phyloP scores from a whole-genome alignment of 23 red algal species.

The Gracilaria vermiculophylla region DNA sequence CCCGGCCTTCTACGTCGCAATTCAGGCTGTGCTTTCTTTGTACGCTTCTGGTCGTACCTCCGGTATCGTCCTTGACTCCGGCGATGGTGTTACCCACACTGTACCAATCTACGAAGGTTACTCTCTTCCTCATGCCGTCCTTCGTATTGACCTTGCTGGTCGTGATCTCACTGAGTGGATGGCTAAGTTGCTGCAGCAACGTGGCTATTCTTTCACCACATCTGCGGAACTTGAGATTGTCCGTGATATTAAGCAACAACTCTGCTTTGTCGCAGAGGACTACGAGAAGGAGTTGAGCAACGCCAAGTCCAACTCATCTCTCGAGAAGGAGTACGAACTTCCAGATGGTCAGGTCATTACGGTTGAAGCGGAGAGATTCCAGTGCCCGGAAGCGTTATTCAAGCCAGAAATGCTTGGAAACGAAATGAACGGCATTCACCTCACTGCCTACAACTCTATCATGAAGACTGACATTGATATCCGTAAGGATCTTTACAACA shows the following conservation, averaged over 20 bases:
- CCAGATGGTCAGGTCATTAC: slow-evolving; percentile 99
- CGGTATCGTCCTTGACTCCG: slow-evolving; percentile 98
- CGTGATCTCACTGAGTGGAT: slow-evolving; percentile 95
- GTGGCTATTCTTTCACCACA: slow-evolving; percentile 99
- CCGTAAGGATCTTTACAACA: slow-evolving; percentile 99
- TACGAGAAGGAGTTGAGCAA: slow-evolving; percentile 94
- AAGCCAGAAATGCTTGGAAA: slow-evolving; percentile 92
- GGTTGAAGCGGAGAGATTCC: slow-evolving; percentile 93
- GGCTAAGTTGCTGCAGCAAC: slow-evolving; percentile 93
- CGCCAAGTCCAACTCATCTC: slow-evolving; percentile 72
- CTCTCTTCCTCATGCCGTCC: slow-evolving; percentile 91
- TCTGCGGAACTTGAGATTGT: slow-evolving; percentile 99
- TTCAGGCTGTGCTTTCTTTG: slow-evolving; percentile 97
- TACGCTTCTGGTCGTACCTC: slow-evolving; percentile 99
- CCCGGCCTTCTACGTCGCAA: slow-evolving; percentile 98
- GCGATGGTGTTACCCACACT: slow-evolving; percentile 99
- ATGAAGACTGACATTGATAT: slow-evolving; percentile 99
- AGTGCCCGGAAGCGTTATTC: slow-evolving; percentile 98
- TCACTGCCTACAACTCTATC: slow-evolving; percentile 91
- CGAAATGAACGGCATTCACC: slow-evolving; percentile 92
- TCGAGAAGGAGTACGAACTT: slow-evolving; percentile 99
- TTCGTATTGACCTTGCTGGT: slow-evolving; percentile 97
- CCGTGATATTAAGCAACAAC: slow-evolving; percentile 99
- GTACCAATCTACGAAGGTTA: slow-evolving; percentile 99
- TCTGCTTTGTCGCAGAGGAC: slow-evolving; percentile 98